Conservation (phyloP, 768 basidiomycete genomes). For the Vishniacozyma victoriae region DNA sequence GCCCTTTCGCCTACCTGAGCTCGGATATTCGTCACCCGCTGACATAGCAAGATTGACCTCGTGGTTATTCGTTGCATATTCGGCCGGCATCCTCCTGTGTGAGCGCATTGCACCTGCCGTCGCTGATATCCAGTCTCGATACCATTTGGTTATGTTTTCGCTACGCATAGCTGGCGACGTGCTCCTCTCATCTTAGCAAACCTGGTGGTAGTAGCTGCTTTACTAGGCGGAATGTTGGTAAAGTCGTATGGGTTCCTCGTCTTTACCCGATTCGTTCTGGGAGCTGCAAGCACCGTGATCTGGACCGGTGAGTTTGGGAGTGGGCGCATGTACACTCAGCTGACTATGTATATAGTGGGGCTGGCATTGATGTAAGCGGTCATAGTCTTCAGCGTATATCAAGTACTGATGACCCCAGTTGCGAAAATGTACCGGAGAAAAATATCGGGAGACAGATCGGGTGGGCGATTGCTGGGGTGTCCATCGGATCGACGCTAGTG, state of each 20-base stretch:
- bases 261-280: conserved; percentile 25
- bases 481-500: conserved; percentile 31
- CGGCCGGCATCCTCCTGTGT: conserved; percentile 31
- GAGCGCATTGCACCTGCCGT: background rate
- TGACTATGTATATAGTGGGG: conserved; percentile 2
- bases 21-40: conserved; percentile 25
- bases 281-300: conserved; percentile 25
- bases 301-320: conserved; percentile 19
- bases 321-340: background rate
- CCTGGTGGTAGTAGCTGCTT: conserved; percentile 18
- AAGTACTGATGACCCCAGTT: conserved; percentile 10
- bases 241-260: conserved; percentile 36
- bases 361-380: conserved; percentile 15
- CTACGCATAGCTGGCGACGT: conserved; percentile 23
- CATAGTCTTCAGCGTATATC: background rate
- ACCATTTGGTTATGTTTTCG: conserved; percentile 27
- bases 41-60: conserved; percentile 32
- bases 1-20: conserved; percentile 29
- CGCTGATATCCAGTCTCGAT: conserved; percentile 10
- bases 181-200: conserved; percentile 25
- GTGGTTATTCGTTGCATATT: conserved; percentile 34
- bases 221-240: conserved; percentile 33
- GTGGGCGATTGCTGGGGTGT: conserved; percentile 33
- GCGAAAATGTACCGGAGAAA: conserved; percentile 33
- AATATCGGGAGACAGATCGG: conserved; percentile 38